Conservation (phyloP, 2,329 filamentous ascomycete genomes). For the Parastagonospora avenae region DNA sequence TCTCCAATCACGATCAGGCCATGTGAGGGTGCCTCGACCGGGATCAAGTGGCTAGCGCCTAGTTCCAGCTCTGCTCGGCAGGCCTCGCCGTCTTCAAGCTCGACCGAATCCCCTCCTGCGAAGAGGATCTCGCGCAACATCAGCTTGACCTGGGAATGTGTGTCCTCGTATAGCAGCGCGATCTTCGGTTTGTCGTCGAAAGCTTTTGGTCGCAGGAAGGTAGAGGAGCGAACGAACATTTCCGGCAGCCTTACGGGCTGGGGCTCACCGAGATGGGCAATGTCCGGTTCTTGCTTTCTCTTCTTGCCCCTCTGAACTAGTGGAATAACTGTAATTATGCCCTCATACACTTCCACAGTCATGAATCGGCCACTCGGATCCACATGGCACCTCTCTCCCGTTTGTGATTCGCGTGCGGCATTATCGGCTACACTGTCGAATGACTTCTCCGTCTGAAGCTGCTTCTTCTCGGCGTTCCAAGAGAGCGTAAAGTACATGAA, state of each 20-base stretch:
- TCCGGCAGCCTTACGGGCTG: slow-evolving; percentile 68
- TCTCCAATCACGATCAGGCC: slow-evolving; percentile 56
- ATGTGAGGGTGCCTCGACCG: slow-evolving; percentile 62
- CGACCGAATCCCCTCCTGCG: slow-evolving; percentile 56
- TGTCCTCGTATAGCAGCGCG: slow-evolving; percentile 69
- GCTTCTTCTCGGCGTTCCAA: slow-evolving; percentile 69
- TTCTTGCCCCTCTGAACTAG: slow-evolving; percentile 61
- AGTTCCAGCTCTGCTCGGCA: slow-evolving; percentile 62
- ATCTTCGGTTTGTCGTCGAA: slow-evolving; percentile 61
- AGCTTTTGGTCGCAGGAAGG: slow-evolving; percentile 65
- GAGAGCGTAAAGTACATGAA: slow-evolving; percentile 88
- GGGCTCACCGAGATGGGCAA: slow-evolving; percentile 65
- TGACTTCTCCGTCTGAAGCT: slow-evolving; percentile 62
- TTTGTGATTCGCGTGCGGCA: slow-evolving; percentile 74
- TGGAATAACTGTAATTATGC: slow-evolving; percentile 68
- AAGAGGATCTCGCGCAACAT: slow-evolving; percentile 62
- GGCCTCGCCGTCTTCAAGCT: slow-evolving; percentile 58
- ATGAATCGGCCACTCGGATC: slow-evolving; percentile 77
- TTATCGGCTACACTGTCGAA: slow-evolving; percentile 66
- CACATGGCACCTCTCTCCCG: slow-evolving; percentile 79
- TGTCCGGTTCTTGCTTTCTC: slow-evolving; percentile 54
- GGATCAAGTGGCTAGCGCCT: slow-evolving; percentile 66
- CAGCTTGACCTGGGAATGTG: slow-evolving; percentile 59
- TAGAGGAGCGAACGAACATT: slow-evolving; percentile 68
- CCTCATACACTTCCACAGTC: slow-evolving; percentile 71